phyloP scores from a whole-genome alignment of 1,284 basidiomycete genomes.

The Rhodotorula sp. region DNA sequence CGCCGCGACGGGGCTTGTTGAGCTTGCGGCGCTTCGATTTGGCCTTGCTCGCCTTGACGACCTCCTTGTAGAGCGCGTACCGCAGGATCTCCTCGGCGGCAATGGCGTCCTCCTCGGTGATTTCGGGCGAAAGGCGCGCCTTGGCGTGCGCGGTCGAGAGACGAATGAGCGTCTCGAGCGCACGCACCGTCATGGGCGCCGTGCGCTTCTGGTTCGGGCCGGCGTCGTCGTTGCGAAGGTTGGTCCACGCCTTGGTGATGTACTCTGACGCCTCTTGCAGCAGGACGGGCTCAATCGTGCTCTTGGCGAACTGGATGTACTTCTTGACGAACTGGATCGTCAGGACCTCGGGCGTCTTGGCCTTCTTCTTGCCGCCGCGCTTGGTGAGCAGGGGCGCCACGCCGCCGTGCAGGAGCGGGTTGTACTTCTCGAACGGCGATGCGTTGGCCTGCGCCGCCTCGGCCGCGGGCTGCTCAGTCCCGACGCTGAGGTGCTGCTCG shows the following conservation, averaged over 20 bases:
- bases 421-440: conserved; percentile 90
- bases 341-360: conserved; percentile 73
- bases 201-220: conserved; percentile 93
- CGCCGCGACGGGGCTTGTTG: conserved; percentile 53
- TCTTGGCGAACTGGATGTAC: conserved; percentile 97
- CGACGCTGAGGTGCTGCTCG: conserved; percentile 80
- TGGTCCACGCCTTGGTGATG: conserved; percentile 91
- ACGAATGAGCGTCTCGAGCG: conserved; percentile 97
- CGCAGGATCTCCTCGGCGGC: conserved; percentile 94
- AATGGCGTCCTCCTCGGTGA: conserved; percentile 82
- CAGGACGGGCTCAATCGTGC: conserved; percentile 75
- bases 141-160: conserved; percentile 98
- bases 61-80: conserved; percentile 97
- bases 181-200: conserved; percentile 95
- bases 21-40: conserved; percentile 52
- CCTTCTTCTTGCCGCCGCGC: conserved; percentile 54
- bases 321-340: conserved; percentile 96
- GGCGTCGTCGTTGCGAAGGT: conserved; percentile 86
- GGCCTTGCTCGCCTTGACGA: conserved; percentile 69
- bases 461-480: conserved; percentile 60
- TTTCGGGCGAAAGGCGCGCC: conserved; percentile 79
- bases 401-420: conserved; percentile 90
- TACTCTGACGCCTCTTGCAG: conserved; percentile 92
- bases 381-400: conserved; percentile 60
- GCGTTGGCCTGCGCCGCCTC: conserved; percentile 59